Conservation (phyloP, 352 stramenopile genomes). For the Phytophthora sojae region DNA sequence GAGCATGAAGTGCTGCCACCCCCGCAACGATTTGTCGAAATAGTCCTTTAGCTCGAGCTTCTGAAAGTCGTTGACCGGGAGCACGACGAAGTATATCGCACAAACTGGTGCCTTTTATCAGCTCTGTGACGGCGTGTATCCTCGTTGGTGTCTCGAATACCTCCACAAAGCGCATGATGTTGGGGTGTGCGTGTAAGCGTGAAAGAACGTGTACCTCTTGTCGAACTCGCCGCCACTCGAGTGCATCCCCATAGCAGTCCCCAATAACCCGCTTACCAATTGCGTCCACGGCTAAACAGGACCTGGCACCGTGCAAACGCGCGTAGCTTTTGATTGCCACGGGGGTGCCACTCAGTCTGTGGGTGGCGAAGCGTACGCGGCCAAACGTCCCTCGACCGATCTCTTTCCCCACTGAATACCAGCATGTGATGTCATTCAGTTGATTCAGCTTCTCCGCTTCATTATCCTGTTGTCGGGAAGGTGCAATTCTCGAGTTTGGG, state of each 20-base stretch:
- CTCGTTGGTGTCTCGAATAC: conserved; percentile 64
- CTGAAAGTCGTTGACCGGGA: conserved; percentile 42
- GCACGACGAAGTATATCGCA: conserved; percentile 49
- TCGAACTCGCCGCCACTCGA: conserved; percentile 71
- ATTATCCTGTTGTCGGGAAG: conserved; percentile 6
- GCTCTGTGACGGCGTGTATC: conserved; percentile 69
- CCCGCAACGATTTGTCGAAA: conserved; percentile 52
- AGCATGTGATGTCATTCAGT: conserved; percentile 31
- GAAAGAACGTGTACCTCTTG: conserved; percentile 63
- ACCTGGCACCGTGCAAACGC: conserved; percentile 41
- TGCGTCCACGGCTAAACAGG: conserved; percentile 39
- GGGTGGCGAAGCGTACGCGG: conserved; percentile 48
- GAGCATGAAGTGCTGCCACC: conserved; percentile 54
- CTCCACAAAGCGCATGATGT: conserved; percentile 62
- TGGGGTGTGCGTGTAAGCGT: conserved; percentile 44
- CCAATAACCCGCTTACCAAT: conserved; percentile 5
- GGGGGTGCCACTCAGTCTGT: conserved; percentile 47
- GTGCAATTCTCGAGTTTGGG: background rate
- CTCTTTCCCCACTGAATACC: conserved; percentile 57
- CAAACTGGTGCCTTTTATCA: conserved; percentile 47
- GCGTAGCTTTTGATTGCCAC: conserved; percentile 80
- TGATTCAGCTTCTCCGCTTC: conserved; percentile 15
- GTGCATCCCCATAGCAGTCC: conserved; percentile 30
- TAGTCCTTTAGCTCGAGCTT: conserved; percentile 45
- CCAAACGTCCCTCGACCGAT: conserved; percentile 66